Percentiles rank a stretch among this genome's conserved stretches.
phyloP scores from a whole-genome alignment of 2,329 filamentous ascomycete genomes.

The Pyricularia sp. region DNA sequence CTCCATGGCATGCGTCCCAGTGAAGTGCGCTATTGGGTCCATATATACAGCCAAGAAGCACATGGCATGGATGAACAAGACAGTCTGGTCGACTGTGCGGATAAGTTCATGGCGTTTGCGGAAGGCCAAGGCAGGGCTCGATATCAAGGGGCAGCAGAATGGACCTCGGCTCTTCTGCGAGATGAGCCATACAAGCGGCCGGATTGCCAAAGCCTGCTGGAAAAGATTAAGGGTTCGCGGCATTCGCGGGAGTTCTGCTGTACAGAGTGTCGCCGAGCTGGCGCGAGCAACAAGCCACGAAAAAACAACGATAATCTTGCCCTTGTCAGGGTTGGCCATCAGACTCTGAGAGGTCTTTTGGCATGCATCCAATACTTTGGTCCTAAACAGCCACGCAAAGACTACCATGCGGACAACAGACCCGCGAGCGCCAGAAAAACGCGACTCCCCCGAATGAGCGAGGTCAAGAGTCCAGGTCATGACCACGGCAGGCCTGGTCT shows the following conservation, averaged over 20 bases:
- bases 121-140: neutral
- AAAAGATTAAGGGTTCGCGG: neutral
- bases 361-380: neutral
- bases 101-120: neutral
- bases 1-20: neutral
- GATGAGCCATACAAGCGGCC: neutral
- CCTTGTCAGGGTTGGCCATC: neutral
- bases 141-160: neutral
- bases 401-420: neutral
- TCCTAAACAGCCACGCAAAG: neutral
- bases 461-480: neutral
- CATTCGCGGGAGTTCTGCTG: constrained; percentile 1
- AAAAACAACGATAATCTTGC: neutral
- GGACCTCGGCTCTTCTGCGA: neutral
- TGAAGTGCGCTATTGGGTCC: neutral
- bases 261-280: neutral
- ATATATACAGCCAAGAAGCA: neutral
- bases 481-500: neutral
- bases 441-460: neutral
- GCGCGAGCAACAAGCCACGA: neutral
- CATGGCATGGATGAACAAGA: neutral
- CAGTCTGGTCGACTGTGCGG: neutral
- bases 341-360: neutral
- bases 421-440: neutral
- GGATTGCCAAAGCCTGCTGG: neutral